A percentile compares a stretch with the other conserved stretches of the same genome.
Evolutionary conservation across 768 basidiomycete genomes (phyloP).

Genomic region (Mycena haematopus): DNA sequence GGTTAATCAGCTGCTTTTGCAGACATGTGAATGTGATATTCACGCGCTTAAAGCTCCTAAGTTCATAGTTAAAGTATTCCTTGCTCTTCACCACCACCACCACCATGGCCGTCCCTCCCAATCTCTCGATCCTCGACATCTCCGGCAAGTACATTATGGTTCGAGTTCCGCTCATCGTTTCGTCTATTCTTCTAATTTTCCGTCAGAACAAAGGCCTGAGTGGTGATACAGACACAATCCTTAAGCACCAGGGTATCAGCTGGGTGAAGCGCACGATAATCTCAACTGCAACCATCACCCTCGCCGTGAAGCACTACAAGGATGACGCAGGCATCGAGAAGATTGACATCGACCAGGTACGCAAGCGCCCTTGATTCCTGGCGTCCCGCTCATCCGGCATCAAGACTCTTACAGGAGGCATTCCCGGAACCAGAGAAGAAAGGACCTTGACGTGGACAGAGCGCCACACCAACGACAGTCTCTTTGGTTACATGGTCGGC

Average conservation of each 20-base stretch:
- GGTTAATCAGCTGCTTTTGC: too few species aligned
- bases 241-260: conserved; percentile 71
- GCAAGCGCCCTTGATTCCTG: background rate
- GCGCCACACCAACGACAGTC: conserved; percentile 56
- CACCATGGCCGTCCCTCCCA: background rate
- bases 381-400: conserved; percentile 33
- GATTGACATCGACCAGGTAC: conserved; percentile 66
- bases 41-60: too few species aligned
- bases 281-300: conserved; percentile 58
- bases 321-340: conserved; percentile 65
- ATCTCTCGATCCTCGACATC: conserved; percentile 65
- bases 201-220: conserved; percentile 72
- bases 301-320: conserved; percentile 68
- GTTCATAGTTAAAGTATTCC: too few species aligned
- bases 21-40: too few species aligned
- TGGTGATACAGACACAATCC: conserved; percentile 66
- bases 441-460: conserved; percentile 64
- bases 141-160: conserved; percentile 72
- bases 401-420: conserved; percentile 63
- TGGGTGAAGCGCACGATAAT: conserved; percentile 78
- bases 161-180: background rate
- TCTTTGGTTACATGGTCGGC: conserved; percentile 67
- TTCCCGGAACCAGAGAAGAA: conserved; percentile 61
- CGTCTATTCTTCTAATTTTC: background rate
- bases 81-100: background rate